A percentile compares a stretch with the other conserved stretches of the same genome.
Evolutionary conservation across 1,284 basidiomycete genomes (phyloP).

Genomic region (Cryptococcus sp.): DNA sequence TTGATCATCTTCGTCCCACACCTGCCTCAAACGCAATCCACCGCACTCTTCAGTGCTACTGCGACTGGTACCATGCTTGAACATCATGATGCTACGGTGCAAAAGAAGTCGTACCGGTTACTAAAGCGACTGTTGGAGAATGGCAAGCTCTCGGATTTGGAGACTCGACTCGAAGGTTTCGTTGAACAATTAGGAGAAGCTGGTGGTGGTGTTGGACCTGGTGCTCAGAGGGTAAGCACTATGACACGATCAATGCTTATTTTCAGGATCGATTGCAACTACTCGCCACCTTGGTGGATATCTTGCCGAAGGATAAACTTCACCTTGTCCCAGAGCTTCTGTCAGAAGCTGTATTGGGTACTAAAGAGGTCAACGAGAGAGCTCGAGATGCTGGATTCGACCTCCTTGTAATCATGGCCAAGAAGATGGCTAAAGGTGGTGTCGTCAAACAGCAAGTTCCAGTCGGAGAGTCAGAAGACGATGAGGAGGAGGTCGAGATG

Average conservation of each 20-base stretch:
- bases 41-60: constrained; percentile 58
- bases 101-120: constrained; percentile 93
- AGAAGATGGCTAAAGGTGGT: constrained; percentile 86
- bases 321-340: constrained; percentile 85
- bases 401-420: constrained; percentile 83
- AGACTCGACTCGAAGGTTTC: constrained; percentile 55
- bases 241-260: background rate
- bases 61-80: constrained; percentile 44
- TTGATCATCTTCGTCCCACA: constrained; percentile 77
- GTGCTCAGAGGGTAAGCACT: constrained; percentile 73
- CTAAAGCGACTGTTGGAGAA: constrained; percentile 68
- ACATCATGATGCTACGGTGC: constrained; percentile 76
- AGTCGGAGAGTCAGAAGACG: constrained; percentile 55
- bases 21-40: constrained; percentile 60
- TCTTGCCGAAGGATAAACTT: constrained; percentile 66
- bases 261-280: constrained; percentile 75
- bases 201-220: constrained; percentile 66
- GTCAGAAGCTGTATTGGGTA: constrained; percentile 93
- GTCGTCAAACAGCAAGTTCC: constrained; percentile 59
- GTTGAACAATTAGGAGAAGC: constrained; percentile 57
- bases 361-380: constrained; percentile 95
- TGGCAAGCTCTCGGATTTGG: constrained; percentile 54
- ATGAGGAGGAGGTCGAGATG: constrained; percentile 53
- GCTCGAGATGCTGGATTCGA: constrained; percentile 86
- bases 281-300: constrained; percentile 66